Evolutionary conservation across 208 protist species (phyloP).

Genomic region (Trypanosoma congolense): DNA sequence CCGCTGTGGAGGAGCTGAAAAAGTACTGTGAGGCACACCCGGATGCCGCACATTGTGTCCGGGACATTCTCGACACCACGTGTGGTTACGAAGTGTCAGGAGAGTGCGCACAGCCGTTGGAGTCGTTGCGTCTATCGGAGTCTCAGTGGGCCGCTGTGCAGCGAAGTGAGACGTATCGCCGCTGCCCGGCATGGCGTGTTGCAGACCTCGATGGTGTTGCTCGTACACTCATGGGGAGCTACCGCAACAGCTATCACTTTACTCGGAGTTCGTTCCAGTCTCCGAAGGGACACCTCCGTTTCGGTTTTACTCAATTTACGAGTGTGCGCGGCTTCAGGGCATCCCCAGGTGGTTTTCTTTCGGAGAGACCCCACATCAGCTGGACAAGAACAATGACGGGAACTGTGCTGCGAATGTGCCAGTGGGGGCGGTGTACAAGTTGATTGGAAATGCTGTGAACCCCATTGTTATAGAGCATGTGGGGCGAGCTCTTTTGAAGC

Average conservation of each 20-base stretch:
- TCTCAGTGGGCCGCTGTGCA: conserved; percentile 48
- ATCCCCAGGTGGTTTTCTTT: conserved; percentile 58
- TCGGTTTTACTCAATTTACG: conserved; percentile 61
- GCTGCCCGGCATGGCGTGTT: conserved; percentile 44
- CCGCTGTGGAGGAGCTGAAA: conserved; percentile 5
- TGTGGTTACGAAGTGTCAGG: neutral
- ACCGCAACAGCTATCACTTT: conserved; percentile 60
- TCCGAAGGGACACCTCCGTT: conserved; percentile 20
- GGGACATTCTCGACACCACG: conserved; percentile 20
- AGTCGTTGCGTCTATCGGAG: conserved; percentile 20
- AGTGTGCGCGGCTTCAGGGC: conserved; percentile 74
- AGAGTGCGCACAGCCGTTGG: conserved; percentile 1
- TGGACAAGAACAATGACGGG: conserved; percentile 2
- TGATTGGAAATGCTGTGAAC: conserved; percentile 78
- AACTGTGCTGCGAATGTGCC: conserved; percentile 14
- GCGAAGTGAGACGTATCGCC: conserved; percentile 44
- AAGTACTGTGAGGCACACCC: conserved; percentile 5
- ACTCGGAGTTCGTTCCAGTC: conserved; percentile 68
- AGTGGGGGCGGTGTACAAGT: conserved; percentile 42
- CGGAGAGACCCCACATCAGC: conserved; percentile 5
- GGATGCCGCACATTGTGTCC: conserved; percentile 17
- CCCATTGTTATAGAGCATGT: conserved; percentile 61
- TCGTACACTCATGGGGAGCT: conserved; percentile 61
- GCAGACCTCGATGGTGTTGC: conserved; percentile 39
- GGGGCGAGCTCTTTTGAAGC: conserved; percentile 10